These are phyloP conservation scores for Penicillium canariense DNA, from an alignment of 495 filamentous ascomycete species.

Conservation along the genomic window DNA sequence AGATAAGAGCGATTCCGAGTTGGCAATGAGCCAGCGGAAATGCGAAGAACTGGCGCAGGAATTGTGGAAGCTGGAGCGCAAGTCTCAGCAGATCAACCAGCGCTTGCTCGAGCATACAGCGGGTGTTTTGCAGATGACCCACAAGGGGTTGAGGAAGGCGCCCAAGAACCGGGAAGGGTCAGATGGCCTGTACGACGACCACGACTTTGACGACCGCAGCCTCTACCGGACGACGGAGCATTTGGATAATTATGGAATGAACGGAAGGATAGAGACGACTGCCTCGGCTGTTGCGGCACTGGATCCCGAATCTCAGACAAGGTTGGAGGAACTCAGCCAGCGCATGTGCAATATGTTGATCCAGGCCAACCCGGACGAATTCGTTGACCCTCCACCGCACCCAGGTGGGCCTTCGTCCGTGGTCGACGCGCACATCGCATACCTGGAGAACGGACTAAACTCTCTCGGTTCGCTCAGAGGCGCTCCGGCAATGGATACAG, in stretches of 20 bases:
- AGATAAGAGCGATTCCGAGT: constrained; percentile 69
- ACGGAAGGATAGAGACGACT: constrained; percentile 20
- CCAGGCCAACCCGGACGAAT: constrained; percentile 51
- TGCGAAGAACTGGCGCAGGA: constrained; percentile 83
- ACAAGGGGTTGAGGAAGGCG: constrained; percentile 59
- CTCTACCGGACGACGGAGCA: constrained; percentile 72
- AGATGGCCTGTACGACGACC: constrained; percentile 62
- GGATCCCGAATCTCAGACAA: constrained; percentile 58
- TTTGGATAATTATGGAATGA: constrained; percentile 51
- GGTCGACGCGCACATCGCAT: constrained; percentile 48
- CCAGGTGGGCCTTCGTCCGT: constrained; percentile 26
- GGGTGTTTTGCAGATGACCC: constrained; percentile 83
- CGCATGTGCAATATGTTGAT: constrained; percentile 66
- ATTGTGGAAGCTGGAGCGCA: constrained; percentile 71
- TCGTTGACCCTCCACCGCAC: constrained; percentile 35
- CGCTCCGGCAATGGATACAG: not conserved
- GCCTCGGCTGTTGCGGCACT: constrained; percentile 15
- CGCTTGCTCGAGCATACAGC: constrained; percentile 86
- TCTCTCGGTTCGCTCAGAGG: constrained; percentile 26
- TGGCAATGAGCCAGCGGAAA: constrained; percentile 68
- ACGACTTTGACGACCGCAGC: constrained; percentile 76
- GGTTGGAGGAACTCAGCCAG: constrained; percentile 69
- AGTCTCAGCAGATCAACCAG: constrained; percentile 66
- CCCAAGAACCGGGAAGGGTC: constrained; percentile 52
- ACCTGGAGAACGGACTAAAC: constrained; percentile 48